Base-by-base conservation (phyloP, 805 yeast genomes). In the Wickerhamomyces subpelliculosus region DNA sequence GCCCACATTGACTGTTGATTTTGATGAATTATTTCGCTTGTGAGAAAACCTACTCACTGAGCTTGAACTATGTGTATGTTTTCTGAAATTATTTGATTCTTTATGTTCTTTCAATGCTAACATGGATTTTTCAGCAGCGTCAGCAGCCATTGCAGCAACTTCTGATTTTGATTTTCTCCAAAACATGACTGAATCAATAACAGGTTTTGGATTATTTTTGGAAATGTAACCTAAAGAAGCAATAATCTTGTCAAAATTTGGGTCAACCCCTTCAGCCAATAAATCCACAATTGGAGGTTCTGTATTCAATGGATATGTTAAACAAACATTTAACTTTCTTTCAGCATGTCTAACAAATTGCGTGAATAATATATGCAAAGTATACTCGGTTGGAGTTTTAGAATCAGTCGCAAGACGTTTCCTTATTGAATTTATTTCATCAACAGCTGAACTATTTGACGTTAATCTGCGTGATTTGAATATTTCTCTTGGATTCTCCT, bases 151-250 rank as follows among this genome's bases (percentile, higher is more conserved):
- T 22, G 76, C 74, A 2, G 95, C 86, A 4, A 84, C 80, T 50
- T 90, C 97, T 12, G 94, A 80, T 58, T 93, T 93, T 2, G 90
- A 78, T 57, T 90, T 86, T 43, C 97, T 73, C 99, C 99, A 93
- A 56, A 85, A 89, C 97, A 93, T 89, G 42, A 93, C 95, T 7
- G 95, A 87, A 58, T 93, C 99, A 25, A 94, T 88, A 2, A 93
- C 96, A 0, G 96, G 95, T 54, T 87, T 89, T 0, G 97, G 97
- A 47, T 87, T 85, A 20, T 81, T 71, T 40, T 87, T 72, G 1
- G 98, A 94, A 27, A 93, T 85, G 56, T 85, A 85, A 8, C 98
- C 98, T 39, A 93, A 64, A 0, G 96, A 84, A 13, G 78, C 77
- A 17, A 94, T 75, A 37, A 88, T 84, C 51, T 84, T 77, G 60